Evolutionary conservation across 331 rosid genomes (phyloP).

Genomic region (Acacia pycnantha): DNA sequence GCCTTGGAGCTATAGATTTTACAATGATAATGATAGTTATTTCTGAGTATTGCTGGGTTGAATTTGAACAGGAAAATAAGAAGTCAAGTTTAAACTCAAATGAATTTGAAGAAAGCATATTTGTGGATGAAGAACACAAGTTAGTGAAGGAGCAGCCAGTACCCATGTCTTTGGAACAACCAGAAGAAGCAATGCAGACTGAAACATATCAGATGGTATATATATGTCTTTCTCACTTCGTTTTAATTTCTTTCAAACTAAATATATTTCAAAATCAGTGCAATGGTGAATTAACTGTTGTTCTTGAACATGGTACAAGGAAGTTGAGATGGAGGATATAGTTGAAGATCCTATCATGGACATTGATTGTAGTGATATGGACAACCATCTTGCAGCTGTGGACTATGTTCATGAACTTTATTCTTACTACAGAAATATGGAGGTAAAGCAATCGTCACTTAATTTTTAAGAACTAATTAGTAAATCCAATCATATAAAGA

Average conservation of each 20-base stretch:
- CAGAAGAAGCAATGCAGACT: conserved; percentile 25
- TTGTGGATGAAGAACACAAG: conserved; percentile 68
- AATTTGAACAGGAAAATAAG: conserved; percentile 48
- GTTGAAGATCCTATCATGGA: conserved; percentile 62
- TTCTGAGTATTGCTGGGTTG: conserved; percentile 21
- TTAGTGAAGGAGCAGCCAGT: conserved; percentile 60
- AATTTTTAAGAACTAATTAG: neutral
- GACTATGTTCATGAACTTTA: conserved; percentile 83
- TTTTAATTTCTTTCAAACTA: neutral
- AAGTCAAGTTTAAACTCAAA: conserved; percentile 32
- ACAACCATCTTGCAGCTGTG: conserved; percentile 73
- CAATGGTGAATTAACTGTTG: neutral
- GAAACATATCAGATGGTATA: conserved; percentile 55
- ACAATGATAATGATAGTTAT: neutral
- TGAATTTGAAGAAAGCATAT: conserved; percentile 66
- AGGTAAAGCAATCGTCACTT: conserved; percentile 40
- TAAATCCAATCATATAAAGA: neutral
- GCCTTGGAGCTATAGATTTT: neutral
- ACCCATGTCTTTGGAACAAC: conserved; percentile 15
- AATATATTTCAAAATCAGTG: neutral
- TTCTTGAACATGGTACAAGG: conserved; percentile 51
- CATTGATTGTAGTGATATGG: conserved; percentile 60
- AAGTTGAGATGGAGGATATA: conserved; percentile 94
- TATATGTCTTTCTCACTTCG: neutral
- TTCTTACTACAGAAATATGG: conserved; percentile 63